These are phyloP conservation scores for Ceratonia siliqua DNA, from an alignment of 306 rosid genomes.

Conservation along the genomic window DNA sequence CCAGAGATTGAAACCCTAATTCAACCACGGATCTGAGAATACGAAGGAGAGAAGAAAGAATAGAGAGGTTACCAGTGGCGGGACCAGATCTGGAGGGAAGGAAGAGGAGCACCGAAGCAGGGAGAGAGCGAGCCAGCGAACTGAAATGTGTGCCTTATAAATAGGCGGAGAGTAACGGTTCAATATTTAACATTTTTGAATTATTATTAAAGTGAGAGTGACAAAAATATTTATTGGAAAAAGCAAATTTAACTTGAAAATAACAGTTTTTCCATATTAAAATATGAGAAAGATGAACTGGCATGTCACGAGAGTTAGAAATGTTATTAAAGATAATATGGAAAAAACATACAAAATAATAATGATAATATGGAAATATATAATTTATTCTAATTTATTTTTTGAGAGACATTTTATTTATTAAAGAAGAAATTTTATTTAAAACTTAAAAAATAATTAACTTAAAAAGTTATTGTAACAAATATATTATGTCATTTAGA, in stretches of 20 bases:
- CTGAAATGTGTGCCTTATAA: slow-evolving; percentile 22
- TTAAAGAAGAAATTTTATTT: too few species aligned
- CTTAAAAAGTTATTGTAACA: too few species aligned
- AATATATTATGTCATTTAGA: too few species aligned
- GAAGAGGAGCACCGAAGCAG: background rate
- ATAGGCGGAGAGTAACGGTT: slow-evolving; percentile 6
- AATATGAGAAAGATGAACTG: background rate
- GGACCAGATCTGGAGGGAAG: slow-evolving; percentile 42
- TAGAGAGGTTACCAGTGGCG: slow-evolving; percentile 33
- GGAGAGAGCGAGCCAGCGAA: background rate
- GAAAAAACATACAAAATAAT: too few species aligned
- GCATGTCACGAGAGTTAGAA: background rate
- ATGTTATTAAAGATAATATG: too few species aligned
- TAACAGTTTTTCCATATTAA: background rate
- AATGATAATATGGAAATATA: too few species aligned
- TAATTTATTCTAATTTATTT: too few species aligned
- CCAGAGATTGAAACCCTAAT: slow-evolving; percentile 22
- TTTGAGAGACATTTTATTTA: too few species aligned
- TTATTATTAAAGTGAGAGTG: background rate
- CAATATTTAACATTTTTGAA: background rate
- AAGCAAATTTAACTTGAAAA: background rate
- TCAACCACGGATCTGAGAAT: background rate
- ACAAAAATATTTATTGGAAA: background rate
- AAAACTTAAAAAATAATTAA: too few species aligned
- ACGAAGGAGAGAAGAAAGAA: background rate